These are phyloP conservation scores for Cucurbita moschata DNA, from an alignment of 306 rosid species.

Conservation along the genomic window DNA sequence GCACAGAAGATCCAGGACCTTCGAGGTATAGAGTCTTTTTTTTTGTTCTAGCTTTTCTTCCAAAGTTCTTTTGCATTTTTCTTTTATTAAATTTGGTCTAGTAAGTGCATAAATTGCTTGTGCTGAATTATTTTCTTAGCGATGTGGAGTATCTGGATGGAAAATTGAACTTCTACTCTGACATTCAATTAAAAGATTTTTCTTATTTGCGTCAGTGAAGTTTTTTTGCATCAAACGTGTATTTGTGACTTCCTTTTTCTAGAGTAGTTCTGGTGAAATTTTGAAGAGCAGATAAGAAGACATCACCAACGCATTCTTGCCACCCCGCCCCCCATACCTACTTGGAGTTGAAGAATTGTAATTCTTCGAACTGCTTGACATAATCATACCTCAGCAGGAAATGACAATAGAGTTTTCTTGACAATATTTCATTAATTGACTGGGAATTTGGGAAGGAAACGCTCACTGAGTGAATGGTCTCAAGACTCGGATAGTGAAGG, in stretches of 20 bases:
- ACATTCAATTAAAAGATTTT: not conserved
- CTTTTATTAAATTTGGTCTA: too few relatives aligned
- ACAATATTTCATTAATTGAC: not conserved
- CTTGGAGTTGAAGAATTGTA: not conserved
- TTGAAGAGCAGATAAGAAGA: not conserved
- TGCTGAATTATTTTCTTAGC: not conserved
- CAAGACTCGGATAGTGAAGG: not conserved
- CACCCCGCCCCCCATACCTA: not conserved
- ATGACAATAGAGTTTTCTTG: not conserved
- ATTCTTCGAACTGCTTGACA: not conserved
- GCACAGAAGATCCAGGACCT: constrained; percentile 64
- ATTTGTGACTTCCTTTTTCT: not conserved
- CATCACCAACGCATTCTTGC: not conserved
- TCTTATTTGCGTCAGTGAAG: not conserved
- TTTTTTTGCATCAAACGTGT: not conserved
- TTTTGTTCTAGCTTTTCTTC: not conserved
- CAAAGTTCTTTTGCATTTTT: not conserved
- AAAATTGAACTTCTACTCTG: not conserved
- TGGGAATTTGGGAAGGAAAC: not conserved
- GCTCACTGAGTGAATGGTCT: not conserved
- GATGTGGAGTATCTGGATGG: not conserved
- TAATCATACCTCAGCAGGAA: not conserved
- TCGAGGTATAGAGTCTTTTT: constrained; percentile 11
- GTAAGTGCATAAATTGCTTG: not conserved
- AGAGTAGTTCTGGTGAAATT: not conserved